Base-by-base conservation (phyloP, 495 filamentous ascomycete species). In the Annulohypoxylon bovei region DNA sequence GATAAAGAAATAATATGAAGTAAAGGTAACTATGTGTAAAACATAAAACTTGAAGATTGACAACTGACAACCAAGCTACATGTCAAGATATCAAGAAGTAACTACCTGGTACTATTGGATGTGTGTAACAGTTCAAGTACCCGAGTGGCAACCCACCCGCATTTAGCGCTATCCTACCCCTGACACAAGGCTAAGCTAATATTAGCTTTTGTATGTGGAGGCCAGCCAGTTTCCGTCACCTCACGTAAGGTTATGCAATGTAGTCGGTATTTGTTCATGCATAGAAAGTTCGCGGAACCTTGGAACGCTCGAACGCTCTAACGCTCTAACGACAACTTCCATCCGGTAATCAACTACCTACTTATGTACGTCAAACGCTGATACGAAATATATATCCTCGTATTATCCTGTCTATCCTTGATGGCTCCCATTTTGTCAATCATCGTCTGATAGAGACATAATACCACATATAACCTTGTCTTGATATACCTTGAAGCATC, bases 141-240 rank as follows among this genome's bases (percentile, higher is more conserved):
- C 33, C 12, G 22, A 46, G n/a, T 60, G 40, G 22, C 35, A 61
- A 57, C 20, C 23, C 46, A n/a, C 30, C 56, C 58, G 65, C 65
- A 30, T 44, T 62, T 68, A 68, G 65, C 50, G 65, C 52, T 33
- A 20, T 30, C 14, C 32, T 68, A 68, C 65, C 65, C 65, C 58
- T 68, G 65, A 68, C 42, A 50, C 55, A 61, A 61, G 47, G 65
- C 56, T 54, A 61, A 50, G 46, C 8, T 58, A 52, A 53, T 14
- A 46, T 59, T 23, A 23, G 44, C 32, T 40, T 28, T 35, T 12
- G 33, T 12, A 11, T 35, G 33, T 35, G 33, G 33, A 40, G 37
- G 37, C 37, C 37, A 42, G 39, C 39, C n/a, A 47, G 22, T 25
- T 53, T 53, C 49, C 27, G 28, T 52, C 47, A 53, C 25, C 35